Conservation (phyloP, 306 rosid genomes). For the Trichosanthes truncata region DNA sequence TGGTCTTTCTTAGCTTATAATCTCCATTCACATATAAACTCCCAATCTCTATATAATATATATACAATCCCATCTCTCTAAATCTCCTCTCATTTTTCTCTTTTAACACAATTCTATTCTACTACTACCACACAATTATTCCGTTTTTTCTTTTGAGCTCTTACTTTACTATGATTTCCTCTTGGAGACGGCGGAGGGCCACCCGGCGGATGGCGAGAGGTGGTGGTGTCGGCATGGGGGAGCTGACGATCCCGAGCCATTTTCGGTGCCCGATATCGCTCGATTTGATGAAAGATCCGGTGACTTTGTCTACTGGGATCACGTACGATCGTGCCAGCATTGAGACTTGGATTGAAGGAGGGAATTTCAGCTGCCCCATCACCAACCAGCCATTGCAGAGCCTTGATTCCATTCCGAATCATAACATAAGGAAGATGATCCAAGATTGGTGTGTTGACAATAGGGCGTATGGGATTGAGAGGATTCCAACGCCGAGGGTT, state of each 20-base stretch:
- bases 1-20: background rate
- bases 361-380: slow-evolving; percentile 34
- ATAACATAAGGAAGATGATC: slow-evolving; percentile 38
- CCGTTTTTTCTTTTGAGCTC: background rate
- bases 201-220: background rate
- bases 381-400: slow-evolving; percentile 27
- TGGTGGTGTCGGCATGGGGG: background rate
- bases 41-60: background rate
- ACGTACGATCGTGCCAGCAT: slow-evolving; percentile 43
- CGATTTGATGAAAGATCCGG: slow-evolving; percentile 52
- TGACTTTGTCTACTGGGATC: slow-evolving; percentile 39
- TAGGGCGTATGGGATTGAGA: slow-evolving; percentile 26
- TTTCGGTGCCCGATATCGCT: slow-evolving; percentile 43
- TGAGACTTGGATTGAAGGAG: slow-evolving; percentile 43
- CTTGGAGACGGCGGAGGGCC: slow-evolving; percentile 30
- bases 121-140: background rate
- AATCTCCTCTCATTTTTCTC: background rate
- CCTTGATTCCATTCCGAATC: slow-evolving; percentile 37
- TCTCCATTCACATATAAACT: background rate
- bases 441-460: slow-evolving; percentile 48
- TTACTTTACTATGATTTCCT: slow-evolving; percentile 17
- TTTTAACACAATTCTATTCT: background rate
- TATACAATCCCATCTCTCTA: background rate
- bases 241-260: slow-evolving; percentile 32
- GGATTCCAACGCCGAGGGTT: slow-evolving; percentile 40